A percentile compares a stretch with the other conserved stretches of the same genome.
Evolutionary conservation across 805 yeast genomes (phyloP).

Genomic region (Kazachstania viticola): DNA sequence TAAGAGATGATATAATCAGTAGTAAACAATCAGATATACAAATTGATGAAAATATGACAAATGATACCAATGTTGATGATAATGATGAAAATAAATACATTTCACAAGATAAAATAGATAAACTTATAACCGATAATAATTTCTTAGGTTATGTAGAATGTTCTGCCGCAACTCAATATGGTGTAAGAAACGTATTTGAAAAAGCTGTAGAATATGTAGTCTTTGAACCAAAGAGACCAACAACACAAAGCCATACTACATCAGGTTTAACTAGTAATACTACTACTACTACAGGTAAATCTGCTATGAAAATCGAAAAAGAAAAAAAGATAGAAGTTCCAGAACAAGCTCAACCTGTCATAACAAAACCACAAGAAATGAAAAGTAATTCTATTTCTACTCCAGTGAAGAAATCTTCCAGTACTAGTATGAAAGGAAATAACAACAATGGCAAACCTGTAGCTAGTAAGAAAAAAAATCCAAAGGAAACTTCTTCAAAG

Average conservation of each 20-base stretch:
- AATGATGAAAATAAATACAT: constrained; percentile 55
- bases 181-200: constrained; percentile 78
- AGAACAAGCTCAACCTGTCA: too few species aligned
- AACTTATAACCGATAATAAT: constrained; percentile 58
- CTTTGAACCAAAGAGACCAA: constrained; percentile 28
- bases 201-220: constrained; percentile 65
- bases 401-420: too few species aligned
- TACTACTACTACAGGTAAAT: neutral
- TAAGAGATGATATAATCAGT: constrained; percentile 67
- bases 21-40: constrained; percentile 37
- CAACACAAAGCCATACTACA: constrained; percentile 27
- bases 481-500: too few species aligned
- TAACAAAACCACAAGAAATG: too few species aligned
- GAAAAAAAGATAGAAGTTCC: too few species aligned
- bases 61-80: constrained; percentile 24
- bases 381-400: too few species aligned
- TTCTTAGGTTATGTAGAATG: constrained; percentile 75
- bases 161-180: constrained; percentile 81
- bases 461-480: too few species aligned
- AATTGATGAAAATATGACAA: neutral
- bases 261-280: neutral
- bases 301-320: too few species aligned
- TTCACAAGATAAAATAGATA: constrained; percentile 46
- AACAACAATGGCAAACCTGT: too few species aligned
- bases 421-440: too few species aligned